Base-by-base conservation (phyloP, 306 rosid genomes). In the Casuarina equisetifolia region DNA sequence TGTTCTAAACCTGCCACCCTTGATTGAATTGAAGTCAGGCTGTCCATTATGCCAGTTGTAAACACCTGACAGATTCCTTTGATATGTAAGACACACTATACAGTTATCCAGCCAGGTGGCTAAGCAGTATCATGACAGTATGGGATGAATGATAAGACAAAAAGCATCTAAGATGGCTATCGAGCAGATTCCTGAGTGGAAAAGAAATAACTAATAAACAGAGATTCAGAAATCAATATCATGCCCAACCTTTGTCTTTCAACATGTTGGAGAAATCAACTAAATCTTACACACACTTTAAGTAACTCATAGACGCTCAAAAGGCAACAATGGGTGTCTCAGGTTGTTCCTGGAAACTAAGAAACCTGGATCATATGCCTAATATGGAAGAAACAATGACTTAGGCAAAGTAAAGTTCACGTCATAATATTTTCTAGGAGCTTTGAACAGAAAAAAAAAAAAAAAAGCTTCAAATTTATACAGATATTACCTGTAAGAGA, bases 1-100 rank as follows among this genome's bases (percentile, higher is more conserved):
- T 88, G 79, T 86, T 93, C 98, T 78, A 91, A 77, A 80, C 90
- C 81, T 75, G 61, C 84, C 70, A 93, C 87, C 82, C 91, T 91
- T 59, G 93, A 88, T 74, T 90, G 96, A 72, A 93, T 86, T 25
- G 79, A 78, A 20, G 97, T 89, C 76, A 93, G 86, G 70, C 86
- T 82, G 77, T 84, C 90, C 91, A 89, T 87, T 80, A 91, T 55
- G 52, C 92, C 92, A 32, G 88, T 81, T 53, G 85, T 80, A 83
- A 89, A 93, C 53, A 81, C 90, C 98, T 93, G 96, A 25, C 66
- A 76, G 83, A 73, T 42, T 44, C 76, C 79, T 61, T 55, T 40
- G n/a, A 40, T 42, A 42, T 32, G 9, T 66, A 66, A 16, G 50
- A 66, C 71, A 58, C 7, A 20, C 4, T 8, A 57, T 57, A 20